Percentiles rank a stretch among this genome's conserved stretches.
These are phyloP conservation scores for Diplodia corticola DNA, from an alignment of 2,329 filamentous ascomycete genomes.

Conservation along the genomic window DNA sequence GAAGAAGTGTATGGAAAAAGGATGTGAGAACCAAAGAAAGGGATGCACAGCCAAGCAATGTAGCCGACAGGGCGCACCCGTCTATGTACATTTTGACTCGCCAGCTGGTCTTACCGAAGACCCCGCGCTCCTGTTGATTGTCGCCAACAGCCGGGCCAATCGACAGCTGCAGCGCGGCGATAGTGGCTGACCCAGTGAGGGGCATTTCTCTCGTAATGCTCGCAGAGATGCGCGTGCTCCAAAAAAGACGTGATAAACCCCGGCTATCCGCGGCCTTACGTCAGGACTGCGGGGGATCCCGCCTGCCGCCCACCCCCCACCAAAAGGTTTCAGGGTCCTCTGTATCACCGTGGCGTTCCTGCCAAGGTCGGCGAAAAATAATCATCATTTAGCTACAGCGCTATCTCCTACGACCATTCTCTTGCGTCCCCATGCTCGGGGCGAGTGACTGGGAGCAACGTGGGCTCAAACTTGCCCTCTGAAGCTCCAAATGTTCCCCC, in stretches of 20 bases:
- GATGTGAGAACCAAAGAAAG: not conserved
- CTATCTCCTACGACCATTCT: not conserved
- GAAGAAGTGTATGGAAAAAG: not conserved
- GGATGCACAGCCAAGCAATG: not conserved
- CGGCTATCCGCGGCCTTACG: constrained; percentile 16
- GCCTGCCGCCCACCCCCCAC: not conserved
- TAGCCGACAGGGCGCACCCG: constrained; percentile 1
- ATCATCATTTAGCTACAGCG: not conserved
- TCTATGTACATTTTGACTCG: not conserved
- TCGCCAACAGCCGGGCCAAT: not conserved
- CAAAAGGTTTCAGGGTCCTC: not conserved
- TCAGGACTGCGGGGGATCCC: not conserved
- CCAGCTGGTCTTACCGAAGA: not conserved
- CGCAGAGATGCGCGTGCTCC: constrained; percentile 5
- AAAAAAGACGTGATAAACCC: not conserved
- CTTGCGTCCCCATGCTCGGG: not conserved
- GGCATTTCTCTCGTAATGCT: constrained; percentile 10
- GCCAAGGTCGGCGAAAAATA: not conserved
- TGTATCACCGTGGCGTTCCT: not conserved
- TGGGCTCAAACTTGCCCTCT: not conserved
- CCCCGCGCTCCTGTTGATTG: not conserved
- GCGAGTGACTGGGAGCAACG: not conserved
- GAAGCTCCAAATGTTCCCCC: not conserved
- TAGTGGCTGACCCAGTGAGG: constrained; percentile 3
- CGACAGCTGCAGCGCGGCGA: not conserved